Conservation (phyloP, 345 rosid species). For the Bruguiera sexangula region DNA sequence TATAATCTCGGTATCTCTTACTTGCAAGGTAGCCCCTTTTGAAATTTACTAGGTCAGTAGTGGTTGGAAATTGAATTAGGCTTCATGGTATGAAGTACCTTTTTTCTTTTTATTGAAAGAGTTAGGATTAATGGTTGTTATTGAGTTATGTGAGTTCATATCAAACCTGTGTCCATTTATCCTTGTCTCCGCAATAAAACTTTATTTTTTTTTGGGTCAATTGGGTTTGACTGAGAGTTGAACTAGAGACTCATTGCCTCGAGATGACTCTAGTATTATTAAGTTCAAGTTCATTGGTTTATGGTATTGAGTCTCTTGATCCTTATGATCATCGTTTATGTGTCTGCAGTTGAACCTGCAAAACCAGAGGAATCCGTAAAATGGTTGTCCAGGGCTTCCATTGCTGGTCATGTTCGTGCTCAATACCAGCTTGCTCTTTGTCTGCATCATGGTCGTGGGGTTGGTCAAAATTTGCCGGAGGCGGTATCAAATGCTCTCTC, state of each 20-base stretch:
- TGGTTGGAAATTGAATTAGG: too few relatives aligned
- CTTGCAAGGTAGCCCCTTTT: conserved; percentile 54
- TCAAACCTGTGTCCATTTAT: too few relatives aligned
- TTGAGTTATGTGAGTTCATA: too few relatives aligned
- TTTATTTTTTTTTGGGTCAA: too few relatives aligned
- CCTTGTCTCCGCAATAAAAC: too few relatives aligned
- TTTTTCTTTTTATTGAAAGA: too few relatives aligned
- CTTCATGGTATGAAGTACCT: too few relatives aligned
- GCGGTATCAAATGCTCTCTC: conserved; percentile 45
- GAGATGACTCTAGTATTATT: too few relatives aligned
- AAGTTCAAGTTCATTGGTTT: neutral
- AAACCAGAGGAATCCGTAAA: conserved; percentile 54
- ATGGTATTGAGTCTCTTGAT: neutral
- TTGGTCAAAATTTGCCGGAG: conserved; percentile 46
- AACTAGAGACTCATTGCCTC: too few relatives aligned
- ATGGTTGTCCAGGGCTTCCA: conserved; percentile 64
- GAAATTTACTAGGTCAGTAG: too few relatives aligned
- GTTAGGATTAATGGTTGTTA: too few relatives aligned
- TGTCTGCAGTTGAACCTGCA: conserved; percentile 58
- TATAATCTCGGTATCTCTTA: conserved; percentile 79
- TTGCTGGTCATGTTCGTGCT: conserved; percentile 66
- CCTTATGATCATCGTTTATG: neutral
- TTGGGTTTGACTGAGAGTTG: too few relatives aligned
- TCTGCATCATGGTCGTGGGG: conserved; percentile 63
- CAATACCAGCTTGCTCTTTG: conserved; percentile 88